Evolutionary conservation across 176 grass and related monocot genomes (phyloP).

Genomic region (Oryza coarctata): DNA sequence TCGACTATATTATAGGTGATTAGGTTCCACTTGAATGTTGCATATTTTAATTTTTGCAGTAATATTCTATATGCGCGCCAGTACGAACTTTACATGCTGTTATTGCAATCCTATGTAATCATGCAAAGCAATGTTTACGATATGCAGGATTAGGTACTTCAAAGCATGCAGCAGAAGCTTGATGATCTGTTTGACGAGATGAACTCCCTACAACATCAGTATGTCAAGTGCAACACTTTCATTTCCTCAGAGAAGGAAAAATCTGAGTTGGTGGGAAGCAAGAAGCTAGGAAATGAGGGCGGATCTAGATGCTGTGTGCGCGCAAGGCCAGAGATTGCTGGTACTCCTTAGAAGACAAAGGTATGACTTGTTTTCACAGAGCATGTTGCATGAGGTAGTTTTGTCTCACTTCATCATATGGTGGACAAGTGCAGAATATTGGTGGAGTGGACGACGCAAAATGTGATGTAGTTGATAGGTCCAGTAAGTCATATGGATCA

Average conservation of each 20-base stretch:
- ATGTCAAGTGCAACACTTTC: constrained; percentile 36
- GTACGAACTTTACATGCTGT: background rate
- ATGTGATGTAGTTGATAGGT: constrained; percentile 28
- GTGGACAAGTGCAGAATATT: constrained; percentile 32
- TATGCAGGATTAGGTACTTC: constrained; percentile 68
- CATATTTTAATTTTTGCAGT: background rate
- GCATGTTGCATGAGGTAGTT: background rate
- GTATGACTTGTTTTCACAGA: constrained; percentile 17
- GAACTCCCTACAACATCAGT: constrained; percentile 55
- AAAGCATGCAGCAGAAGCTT: constrained; percentile 89
- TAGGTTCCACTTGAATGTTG: background rate
- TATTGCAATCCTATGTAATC: background rate
- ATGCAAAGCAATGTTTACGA: background rate
- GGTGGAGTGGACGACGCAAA: constrained; percentile 30
- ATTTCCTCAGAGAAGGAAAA: constrained; percentile 31
- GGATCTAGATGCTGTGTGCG: constrained; percentile 22
- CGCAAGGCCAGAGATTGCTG: background rate
- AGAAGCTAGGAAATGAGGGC: constrained; percentile 29
- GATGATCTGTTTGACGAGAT: constrained; percentile 69
- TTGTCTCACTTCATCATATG: background rate
- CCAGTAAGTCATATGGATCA: constrained; percentile 50
- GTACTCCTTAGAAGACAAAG: constrained; percentile 43
- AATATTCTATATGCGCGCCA: background rate
- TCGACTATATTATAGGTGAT: too few species aligned
- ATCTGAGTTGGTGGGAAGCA: background rate